Base-by-base conservation (phyloP, 495 filamentous ascomycete species). In the Sordaria brevicollis region DNA sequence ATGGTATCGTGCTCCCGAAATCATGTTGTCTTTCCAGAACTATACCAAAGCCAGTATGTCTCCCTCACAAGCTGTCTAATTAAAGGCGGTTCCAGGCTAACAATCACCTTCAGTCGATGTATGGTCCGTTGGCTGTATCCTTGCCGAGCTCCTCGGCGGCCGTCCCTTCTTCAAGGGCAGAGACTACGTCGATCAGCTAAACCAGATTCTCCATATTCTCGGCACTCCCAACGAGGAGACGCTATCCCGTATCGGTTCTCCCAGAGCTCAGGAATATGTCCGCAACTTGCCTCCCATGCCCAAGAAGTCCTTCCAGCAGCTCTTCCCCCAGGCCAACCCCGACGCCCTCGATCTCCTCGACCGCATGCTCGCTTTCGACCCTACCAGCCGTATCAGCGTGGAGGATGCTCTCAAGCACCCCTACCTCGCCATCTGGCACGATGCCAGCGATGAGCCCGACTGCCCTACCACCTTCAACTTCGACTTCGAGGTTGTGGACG, bases 21-120 rank as follows among this genome's bases (percentile, higher is more conserved):
- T 99, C 77, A 99, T 98, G 95, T 85, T 99, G 78, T 98, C 93
- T 81, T 98, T 99, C 89, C 94, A 97, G 82, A 97, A 94, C 82
- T 99, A 99, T 79, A 99, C 96, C 73, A 98, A 99, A 91, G 95
- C 95, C 69, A 98, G 93, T 96, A 86, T 65, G 93, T 93, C 69
- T 38, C 7, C 41, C 33, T 36, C 35, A 31, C 21, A 57, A 57
- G 21, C 21, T 29, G 11, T 29, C 1, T 5, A 2, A 2, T 11
- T 13, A 4, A 4, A 10, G n/a, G 2, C 31, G 8, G 33, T 68
- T 57, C 2, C 49, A 57, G 25, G 21, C 49, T 57, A 57, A 57
- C 49, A 29, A 10, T 7, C 21, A n/a, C 34, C 41, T 33, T 68
- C 34, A 97, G 93, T 97, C 80, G 95, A 99, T 77, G 94, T 99